Percentiles rank a stretch among this genome's conserved stretches.
Evolutionary conservation across 2,329 filamentous ascomycete species (phyloP).

Genomic region (Fusarium sp.): DNA sequence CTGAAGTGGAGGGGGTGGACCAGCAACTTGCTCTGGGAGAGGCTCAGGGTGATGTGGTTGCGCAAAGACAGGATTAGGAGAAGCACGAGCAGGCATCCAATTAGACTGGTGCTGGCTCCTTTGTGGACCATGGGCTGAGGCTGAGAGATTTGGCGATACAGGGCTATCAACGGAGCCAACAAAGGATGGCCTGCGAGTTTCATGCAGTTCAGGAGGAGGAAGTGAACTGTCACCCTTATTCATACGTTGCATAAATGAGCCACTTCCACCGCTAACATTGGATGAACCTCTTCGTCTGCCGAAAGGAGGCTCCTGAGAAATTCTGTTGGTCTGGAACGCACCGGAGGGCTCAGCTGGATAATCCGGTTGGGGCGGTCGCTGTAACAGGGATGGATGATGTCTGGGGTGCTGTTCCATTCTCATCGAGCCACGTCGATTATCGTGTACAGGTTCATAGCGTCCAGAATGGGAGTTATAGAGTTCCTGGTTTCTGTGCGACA

Average conservation of each 20-base stretch:
- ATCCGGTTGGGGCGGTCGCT: conserved; percentile 76
- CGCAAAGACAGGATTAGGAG: conserved; percentile 60
- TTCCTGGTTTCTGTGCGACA: conserved; percentile 74
- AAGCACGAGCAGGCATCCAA: conserved; percentile 54
- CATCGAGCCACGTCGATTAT: conserved; percentile 75
- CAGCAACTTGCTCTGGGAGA: conserved; percentile 50
- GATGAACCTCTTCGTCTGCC: conserved; percentile 87
- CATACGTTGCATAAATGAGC: conserved; percentile 72
- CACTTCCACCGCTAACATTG: conserved; percentile 89
- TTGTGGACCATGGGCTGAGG: conserved; percentile 47
- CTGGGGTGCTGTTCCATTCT: conserved; percentile 76
- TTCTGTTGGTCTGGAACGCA: conserved; percentile 85
- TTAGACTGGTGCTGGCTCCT: conserved; percentile 47
- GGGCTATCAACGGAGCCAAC: conserved; percentile 65
- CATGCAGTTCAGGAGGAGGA: conserved; percentile 59
- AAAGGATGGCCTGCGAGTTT: conserved; percentile 63
- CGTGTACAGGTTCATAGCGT: conserved; percentile 88
- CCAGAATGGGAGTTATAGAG: conserved; percentile 96
- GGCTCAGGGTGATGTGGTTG: conserved; percentile 53
- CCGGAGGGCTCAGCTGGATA: conserved; percentile 84
- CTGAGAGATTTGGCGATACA: conserved; percentile 58
- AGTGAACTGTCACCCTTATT: conserved; percentile 60
- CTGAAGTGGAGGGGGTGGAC: conserved; percentile 50
- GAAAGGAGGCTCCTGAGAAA: conserved; percentile 75
- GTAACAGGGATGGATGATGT: conserved; percentile 79